A percentile compares a stretch with the other conserved stretches of the same genome.
These are phyloP conservation scores for Aspergillus sp. DNA, from an alignment of 2,329 filamentous ascomycete genomes.

Conservation along the genomic window DNA sequence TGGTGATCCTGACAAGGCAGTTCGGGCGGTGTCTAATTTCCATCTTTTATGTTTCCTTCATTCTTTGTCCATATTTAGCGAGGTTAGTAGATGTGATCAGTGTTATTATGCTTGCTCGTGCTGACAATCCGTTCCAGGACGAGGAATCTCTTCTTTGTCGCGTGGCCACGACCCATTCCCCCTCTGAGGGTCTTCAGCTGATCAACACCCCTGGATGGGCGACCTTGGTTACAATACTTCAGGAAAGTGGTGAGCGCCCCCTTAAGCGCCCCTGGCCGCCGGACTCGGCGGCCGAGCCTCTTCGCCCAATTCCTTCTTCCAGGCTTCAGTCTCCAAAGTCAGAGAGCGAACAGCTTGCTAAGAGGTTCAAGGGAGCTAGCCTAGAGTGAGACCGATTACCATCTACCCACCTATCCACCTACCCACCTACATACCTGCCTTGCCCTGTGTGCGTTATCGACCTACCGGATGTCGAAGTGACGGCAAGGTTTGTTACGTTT, in stretches of 20 bases:
- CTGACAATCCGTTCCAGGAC: constrained; percentile 50
- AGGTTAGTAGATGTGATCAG: constrained; percentile 51
- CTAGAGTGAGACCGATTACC: constrained; percentile 31
- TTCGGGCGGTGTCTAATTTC: constrained; percentile 77
- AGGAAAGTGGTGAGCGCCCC: constrained; percentile 95
- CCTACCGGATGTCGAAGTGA: no score
- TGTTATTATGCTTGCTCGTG: constrained; percentile 3
- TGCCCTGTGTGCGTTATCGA: no score
- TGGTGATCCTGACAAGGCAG: constrained; percentile 53
- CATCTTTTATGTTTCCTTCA: constrained; percentile 86
- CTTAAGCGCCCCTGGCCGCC: constrained; percentile 54
- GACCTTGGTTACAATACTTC: constrained; percentile 83
- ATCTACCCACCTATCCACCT: not conserved
- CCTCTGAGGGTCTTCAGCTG: constrained; percentile 72
- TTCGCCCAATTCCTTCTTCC: constrained; percentile 23
- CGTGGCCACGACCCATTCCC: constrained; percentile 72
- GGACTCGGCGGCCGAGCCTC: constrained; percentile 26
- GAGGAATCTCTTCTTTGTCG: constrained; percentile 80
- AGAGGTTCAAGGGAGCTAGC: constrained; percentile 57
- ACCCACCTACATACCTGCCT: no score
- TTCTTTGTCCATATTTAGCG: constrained; percentile 69
- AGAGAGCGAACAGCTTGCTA: constrained; percentile 55
- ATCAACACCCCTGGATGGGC: constrained; percentile 87
- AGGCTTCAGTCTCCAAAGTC: constrained; percentile 35
- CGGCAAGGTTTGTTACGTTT: no score